These are phyloP conservation scores for Labyrinthula sp. DNA, from an alignment of 352 stramenopile species.

Conservation along the genomic window DNA sequence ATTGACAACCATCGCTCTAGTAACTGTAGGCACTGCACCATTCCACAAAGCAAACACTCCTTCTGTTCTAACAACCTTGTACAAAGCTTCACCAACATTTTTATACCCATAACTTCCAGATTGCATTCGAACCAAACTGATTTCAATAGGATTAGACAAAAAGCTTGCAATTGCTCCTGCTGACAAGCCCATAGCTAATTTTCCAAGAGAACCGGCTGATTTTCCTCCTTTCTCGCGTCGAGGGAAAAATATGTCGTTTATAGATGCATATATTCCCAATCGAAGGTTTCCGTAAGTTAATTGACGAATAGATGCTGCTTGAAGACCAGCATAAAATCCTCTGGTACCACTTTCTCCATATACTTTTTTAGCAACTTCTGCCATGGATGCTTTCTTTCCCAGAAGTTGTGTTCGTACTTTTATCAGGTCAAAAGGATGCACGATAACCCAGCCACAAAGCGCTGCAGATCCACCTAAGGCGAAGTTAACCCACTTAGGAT, in stretches of 20 bases:
- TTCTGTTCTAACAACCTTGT: constrained; percentile 43
- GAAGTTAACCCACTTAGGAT: no score
- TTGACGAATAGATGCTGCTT: constrained; percentile 45
- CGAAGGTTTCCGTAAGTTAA: constrained; percentile 51
- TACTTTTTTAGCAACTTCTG: not conserved
- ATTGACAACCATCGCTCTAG: constrained; percentile 48
- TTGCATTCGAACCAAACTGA: constrained; percentile 54
- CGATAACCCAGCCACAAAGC: constrained; percentile 28
- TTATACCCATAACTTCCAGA: constrained; percentile 47
- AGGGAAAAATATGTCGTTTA: constrained; percentile 53
- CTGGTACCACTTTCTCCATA: constrained; percentile 39
- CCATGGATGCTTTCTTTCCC: constrained; percentile 24
- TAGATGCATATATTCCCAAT: constrained; percentile 50
- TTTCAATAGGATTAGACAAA: constrained; percentile 51
- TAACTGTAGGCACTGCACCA: constrained; percentile 44
- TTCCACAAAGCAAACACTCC: constrained; percentile 43
- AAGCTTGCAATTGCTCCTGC: constrained; percentile 44
- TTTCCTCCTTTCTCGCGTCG: constrained; percentile 37
- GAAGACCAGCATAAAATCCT: constrained; percentile 43
- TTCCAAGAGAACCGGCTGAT: constrained; percentile 2
- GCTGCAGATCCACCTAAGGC: constrained; percentile 24
- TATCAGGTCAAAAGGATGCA: constrained; percentile 46
- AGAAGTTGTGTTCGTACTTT: constrained; percentile 48
- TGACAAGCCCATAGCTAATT: constrained; percentile 43
- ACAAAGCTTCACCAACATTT: constrained; percentile 43